Percentiles rank a stretch among this genome's conserved stretches.
Conservation (phyloP, 2,329 filamentous ascomycete genomes). For the Xylariomycetidae sp. region DNA sequence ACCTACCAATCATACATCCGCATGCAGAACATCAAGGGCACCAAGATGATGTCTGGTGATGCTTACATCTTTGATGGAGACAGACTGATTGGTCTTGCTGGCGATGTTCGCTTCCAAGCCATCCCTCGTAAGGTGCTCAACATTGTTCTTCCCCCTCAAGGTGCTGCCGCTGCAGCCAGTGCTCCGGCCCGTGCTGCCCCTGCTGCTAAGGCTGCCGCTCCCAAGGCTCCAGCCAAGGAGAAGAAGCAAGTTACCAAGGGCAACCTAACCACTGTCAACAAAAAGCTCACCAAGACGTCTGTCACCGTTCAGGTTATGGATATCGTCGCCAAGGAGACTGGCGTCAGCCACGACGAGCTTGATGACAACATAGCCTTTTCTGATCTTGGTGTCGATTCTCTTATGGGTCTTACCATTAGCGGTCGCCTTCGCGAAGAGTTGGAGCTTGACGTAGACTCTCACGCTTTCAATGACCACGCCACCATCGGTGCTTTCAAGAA, state of each 20-base stretch:
- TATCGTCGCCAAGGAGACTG: constrained; percentile 53
- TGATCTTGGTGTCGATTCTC: constrained; percentile 56
- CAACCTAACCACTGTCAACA: constrained; percentile 45
- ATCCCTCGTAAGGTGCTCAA: constrained; percentile 64
- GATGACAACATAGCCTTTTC: constrained; percentile 52
- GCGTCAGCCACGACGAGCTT: constrained; percentile 49
- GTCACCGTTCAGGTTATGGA: constrained; percentile 43
- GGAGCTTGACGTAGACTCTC: constrained; percentile 48
- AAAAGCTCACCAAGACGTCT: constrained; percentile 41
- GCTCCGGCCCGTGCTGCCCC: constrained; percentile 29
- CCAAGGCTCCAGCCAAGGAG: constrained; percentile 33
- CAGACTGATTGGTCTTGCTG: constrained; percentile 40
- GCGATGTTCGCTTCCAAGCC: constrained; percentile 61
- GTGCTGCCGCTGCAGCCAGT: constrained; percentile 37
- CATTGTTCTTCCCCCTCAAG: constrained; percentile 60
- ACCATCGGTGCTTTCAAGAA: constrained; percentile 51
- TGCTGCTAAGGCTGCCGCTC: constrained; percentile 29
- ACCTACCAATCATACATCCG: constrained; percentile 53
- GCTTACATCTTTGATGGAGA: constrained; percentile 52
- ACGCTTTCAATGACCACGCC: constrained; percentile 49
- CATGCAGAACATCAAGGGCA: constrained; percentile 50
- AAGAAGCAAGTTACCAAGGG: constrained; percentile 41
- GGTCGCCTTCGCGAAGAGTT: constrained; percentile 55
- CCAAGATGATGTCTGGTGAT: constrained; percentile 49
- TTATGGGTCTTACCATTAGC: constrained; percentile 56